Conservation (phyloP, 2,329 filamentous ascomycete species). For the Aspergillus novoparasiticus region DNA sequence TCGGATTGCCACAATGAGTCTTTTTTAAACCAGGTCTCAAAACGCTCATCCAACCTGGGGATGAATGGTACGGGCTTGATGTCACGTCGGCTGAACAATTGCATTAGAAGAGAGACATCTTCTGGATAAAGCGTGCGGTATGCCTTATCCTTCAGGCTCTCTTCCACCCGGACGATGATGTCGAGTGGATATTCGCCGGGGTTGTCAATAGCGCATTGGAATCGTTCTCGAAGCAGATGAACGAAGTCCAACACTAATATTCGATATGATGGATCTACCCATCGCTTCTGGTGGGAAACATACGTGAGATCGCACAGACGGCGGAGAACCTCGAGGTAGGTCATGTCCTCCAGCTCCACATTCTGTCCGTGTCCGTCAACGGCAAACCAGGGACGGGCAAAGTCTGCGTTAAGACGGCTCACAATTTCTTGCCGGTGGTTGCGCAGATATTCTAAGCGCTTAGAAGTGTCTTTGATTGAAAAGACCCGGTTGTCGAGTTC, state of each 20-base stretch:
- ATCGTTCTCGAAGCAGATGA: conserved; percentile 93
- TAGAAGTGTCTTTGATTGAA: conserved; percentile 75
- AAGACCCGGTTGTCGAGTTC: conserved; percentile 99
- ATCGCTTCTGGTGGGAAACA: conserved; percentile 84
- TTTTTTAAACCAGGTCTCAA: conserved; percentile 99
- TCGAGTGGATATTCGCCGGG: conserved; percentile 82
- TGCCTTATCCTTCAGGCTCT: conserved; percentile 80
- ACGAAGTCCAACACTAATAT: conserved; percentile 93
- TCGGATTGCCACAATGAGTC: conserved; percentile 99
- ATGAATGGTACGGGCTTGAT: conserved; percentile 98
- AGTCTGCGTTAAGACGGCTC: conserved; percentile 92
- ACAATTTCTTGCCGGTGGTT: conserved; percentile 91
- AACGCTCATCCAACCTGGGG: conserved; percentile 88
- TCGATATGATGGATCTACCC: conserved; percentile 84
- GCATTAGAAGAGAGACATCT: conserved; percentile 94
- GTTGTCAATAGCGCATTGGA: conserved; percentile 71
- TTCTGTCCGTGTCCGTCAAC: conserved; percentile 77
- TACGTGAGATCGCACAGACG: conserved; percentile 90
- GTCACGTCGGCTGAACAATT: conserved; percentile 84
- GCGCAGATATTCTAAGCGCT: conserved; percentile 75
- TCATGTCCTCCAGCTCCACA: conserved; percentile 93
- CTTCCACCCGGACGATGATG: conserved; percentile 60
- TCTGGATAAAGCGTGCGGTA: conserved; percentile 95
- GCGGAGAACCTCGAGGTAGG: conserved; percentile 82
- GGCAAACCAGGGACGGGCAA: conserved; percentile 96